Evolutionary conservation across 2,329 filamentous ascomycete genomes (phyloP).

Genomic region (Penicillium vulpinum): DNA sequence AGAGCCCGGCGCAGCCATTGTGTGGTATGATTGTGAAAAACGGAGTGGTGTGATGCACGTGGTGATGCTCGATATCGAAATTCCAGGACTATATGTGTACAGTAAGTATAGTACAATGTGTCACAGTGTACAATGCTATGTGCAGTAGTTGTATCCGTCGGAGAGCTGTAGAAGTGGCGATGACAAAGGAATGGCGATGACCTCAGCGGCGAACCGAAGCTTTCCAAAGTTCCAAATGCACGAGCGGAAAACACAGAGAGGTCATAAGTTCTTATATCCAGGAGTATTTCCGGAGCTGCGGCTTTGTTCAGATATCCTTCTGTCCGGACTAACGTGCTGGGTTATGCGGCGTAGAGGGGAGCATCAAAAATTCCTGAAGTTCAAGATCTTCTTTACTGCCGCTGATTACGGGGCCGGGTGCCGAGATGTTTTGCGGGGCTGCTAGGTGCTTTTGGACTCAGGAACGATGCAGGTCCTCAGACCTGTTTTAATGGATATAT

Average conservation of each 20-base stretch:
- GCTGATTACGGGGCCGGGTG: slow-evolving; percentile 1
- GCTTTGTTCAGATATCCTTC: slow-evolving; percentile 18
- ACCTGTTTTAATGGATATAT: not conserved
- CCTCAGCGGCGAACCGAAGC: not conserved
- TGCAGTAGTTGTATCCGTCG: not conserved
- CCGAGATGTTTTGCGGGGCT: slow-evolving; percentile 10
- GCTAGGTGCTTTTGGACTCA: too few species aligned
- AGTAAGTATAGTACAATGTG: not conserved
- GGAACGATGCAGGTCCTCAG: not conserved
- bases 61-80: not conserved
- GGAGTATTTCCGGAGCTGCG: not conserved
- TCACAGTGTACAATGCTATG: not conserved
- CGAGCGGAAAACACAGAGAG: not conserved
- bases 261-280: not conserved
- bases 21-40: not conserved
- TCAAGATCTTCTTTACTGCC: slow-evolving; percentile 9
- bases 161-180: not conserved
- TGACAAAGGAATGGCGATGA: not conserved
- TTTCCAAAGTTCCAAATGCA: not conserved
- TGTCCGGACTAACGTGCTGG: slow-evolving; percentile 37
- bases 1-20: slow-evolving; percentile 5
- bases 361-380: slow-evolving; percentile 31
- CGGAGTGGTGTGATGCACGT: not conserved
- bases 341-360: slow-evolving; percentile 47
- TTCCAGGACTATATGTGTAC: not conserved